A percentile compares a stretch with the other conserved stretches of the same genome.
phyloP scores from a whole-genome alignment of 2,329 filamentous ascomycete genomes.

The Rutstroemia sydowiana region DNA sequence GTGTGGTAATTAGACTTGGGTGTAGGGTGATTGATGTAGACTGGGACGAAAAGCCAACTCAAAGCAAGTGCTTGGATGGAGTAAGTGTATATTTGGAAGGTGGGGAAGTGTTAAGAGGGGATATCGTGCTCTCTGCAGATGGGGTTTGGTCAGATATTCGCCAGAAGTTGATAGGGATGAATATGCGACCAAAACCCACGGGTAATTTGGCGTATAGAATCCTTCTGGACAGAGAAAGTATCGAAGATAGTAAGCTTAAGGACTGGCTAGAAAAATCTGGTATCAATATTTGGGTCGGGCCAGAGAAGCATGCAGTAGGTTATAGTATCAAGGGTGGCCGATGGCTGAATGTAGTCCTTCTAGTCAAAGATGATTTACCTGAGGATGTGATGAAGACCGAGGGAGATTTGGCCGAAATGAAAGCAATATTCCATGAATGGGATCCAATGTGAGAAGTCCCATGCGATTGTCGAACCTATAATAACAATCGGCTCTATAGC shows the following conservation, averaged over 20 bases:
- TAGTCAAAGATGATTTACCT: slow-evolving; percentile 32
- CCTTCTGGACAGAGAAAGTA: slow-evolving; percentile 36
- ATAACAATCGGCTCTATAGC: neutral
- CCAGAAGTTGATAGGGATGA: slow-evolving; percentile 34
- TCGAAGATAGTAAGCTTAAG: slow-evolving; percentile 35
- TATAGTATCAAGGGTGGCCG: slow-evolving; percentile 38
- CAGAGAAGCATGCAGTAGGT: slow-evolving; percentile 40
- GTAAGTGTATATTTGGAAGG: too few relatives aligned
- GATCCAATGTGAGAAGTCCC: slow-evolving; percentile 29
- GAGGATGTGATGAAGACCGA: slow-evolving; percentile 32
- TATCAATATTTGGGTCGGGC: slow-evolving; percentile 41
- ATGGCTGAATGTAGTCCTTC: slow-evolving; percentile 39
- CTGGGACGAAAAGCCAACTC: too few relatives aligned
- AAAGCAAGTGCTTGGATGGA: too few relatives aligned
- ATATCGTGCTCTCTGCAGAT: slow-evolving; percentile 36
- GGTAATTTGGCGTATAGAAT: slow-evolving; percentile 39
- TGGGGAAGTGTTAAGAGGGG: slow-evolving; percentile 21
- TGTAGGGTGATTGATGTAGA: slow-evolving; percentile 22
- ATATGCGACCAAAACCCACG: slow-evolving; percentile 41
- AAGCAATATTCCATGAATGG: slow-evolving; percentile 36
- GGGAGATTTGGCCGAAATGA: slow-evolving; percentile 35
- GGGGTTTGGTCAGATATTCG: slow-evolving; percentile 36
- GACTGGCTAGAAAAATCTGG: slow-evolving; percentile 33
- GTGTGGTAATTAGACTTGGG: slow-evolving; percentile 10
- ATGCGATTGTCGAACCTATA: neutral